Percentiles rank a stretch among this genome's conserved stretches.
Evolutionary conservation across 192 early-diverging fungal genomes (phyloP).

Genomic region (Rhizoclosmatium sp.): DNA sequence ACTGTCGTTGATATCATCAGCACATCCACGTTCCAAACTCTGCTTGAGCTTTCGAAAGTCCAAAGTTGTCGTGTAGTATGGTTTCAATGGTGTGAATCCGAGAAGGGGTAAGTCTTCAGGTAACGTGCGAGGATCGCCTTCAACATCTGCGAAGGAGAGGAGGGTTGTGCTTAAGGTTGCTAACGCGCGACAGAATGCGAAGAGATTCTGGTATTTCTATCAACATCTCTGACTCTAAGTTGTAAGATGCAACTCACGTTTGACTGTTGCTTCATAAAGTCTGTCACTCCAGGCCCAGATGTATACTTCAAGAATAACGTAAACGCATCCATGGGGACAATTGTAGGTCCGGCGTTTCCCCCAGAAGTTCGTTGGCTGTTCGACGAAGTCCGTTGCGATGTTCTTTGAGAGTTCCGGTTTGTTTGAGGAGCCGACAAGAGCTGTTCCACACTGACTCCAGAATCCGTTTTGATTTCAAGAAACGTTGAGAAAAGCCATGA

Average conservation of each 20-base stretch:
- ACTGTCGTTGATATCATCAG: not conserved
- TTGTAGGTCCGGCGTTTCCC: not conserved
- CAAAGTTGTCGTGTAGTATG: slow-evolving; percentile 22
- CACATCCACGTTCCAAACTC: not conserved
- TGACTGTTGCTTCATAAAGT: slow-evolving; percentile 5
- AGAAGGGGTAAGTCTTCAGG: slow-evolving; percentile 49
- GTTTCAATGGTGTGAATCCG: slow-evolving; percentile 42
- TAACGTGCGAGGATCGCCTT: slow-evolving; percentile 42
- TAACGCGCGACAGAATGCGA: slow-evolving; percentile 35
- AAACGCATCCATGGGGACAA: slow-evolving; percentile 29
- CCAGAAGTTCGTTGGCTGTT: slow-evolving; percentile 5
- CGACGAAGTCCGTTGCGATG: not conserved
- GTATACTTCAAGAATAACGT: slow-evolving; percentile 38
- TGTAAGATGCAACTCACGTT: not conserved
- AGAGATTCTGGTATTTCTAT: not conserved
- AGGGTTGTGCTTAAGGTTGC: slow-evolving; percentile 44
- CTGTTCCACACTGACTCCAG: slow-evolving; percentile 5
- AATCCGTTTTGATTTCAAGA: not conserved
- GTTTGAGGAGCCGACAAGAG: not conserved
- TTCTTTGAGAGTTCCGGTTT: not conserved
- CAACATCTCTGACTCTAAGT: not conserved
- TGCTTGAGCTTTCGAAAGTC: not conserved
- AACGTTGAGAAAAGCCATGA: not conserved
- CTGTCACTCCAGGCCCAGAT: slow-evolving; percentile 25
- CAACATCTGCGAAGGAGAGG: slow-evolving; percentile 56